Evolutionary conservation across 2,329 filamentous ascomycete genomes (phyloP).

Genomic region (Sphaerulina musiva): DNA sequence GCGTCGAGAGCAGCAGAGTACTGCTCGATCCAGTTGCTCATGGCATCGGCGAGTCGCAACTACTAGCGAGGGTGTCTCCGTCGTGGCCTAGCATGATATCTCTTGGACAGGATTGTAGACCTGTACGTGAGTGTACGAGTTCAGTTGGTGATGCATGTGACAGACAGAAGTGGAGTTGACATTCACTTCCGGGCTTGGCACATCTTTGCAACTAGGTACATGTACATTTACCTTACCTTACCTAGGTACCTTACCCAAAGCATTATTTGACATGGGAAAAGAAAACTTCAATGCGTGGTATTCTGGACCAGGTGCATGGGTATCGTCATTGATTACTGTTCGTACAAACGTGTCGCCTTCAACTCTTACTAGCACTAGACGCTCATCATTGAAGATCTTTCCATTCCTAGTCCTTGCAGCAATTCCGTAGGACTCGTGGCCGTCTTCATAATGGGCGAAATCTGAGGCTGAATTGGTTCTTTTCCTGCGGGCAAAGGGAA

Average conservation of each 20-base stretch:
- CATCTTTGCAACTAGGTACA: neutral
- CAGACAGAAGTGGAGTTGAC: neutral
- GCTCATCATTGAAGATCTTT: constrained; percentile 7
- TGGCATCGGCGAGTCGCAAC: constrained; percentile 26
- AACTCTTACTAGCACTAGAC: neutral
- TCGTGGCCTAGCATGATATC: neutral
- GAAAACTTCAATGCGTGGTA: neutral
- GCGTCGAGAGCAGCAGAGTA: constrained; percentile 70
- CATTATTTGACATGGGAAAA: neutral
- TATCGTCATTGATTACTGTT: neutral
- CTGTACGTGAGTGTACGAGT: neutral
- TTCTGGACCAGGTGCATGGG: neutral
- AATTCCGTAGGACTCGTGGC: constrained; percentile 2
- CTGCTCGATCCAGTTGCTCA: constrained; percentile 72
- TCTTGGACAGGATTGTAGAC: neutral
- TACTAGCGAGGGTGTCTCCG: neutral
- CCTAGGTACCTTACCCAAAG: no score
- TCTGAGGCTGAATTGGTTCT: neutral
- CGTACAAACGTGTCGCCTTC: neutral
- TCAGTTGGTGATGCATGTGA: neutral
- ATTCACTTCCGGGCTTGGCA: neutral
- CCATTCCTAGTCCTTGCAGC: constrained; percentile 2
- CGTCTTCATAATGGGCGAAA: constrained; percentile 6
- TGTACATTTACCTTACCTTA: no score
- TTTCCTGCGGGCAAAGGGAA: neutral